Base-by-base conservation (phyloP, 768 basidiomycete genomes). In the Leccinellum albellum region DNA sequence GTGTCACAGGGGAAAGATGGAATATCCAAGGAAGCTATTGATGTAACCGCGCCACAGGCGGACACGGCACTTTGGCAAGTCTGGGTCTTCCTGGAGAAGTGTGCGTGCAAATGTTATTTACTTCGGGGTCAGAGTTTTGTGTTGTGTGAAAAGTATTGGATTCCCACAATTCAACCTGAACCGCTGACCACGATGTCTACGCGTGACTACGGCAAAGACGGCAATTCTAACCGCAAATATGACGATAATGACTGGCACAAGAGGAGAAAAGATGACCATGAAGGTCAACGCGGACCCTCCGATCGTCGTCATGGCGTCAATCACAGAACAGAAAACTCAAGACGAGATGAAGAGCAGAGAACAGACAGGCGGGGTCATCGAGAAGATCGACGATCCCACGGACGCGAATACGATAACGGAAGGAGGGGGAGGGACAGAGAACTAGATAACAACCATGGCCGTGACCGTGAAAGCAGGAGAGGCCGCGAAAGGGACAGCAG, bases 401-500 rank as follows among this genome's bases (percentile, higher is more conserved):
- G 59, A 37, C 69, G 64, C 48, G 59, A 61, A 44, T 53, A 65
- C 53, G 63, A 61, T 7, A 57, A 67, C 58, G 54, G 63, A 46
- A 51, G 57, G 50, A 56, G 62, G 56, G 56, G 51, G 55, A 58
- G 53, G 17, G 50, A 56, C 40, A 61, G 60, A 50, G 56, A 63
- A 48, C 44, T 6, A 42, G 61, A 53, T 10, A 31, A 26, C 6
- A 58, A 63, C 46, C 62, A 45, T 28, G 50, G 50, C 20, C 60
- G 57, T 26, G 29, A 61, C 46, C 62, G 52, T 21, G 63, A 58
- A 57, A 54, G 61, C 29, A 47, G 61, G 48, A 56, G 56, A 50
- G 50, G 55, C 55, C 62, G 56, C 42, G 61, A 64, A 64, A 66
- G 72, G 35, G 78, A 83, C 45, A 70, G 77, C 46, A 70, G 77